phyloP scores from a whole-genome alignment of 306 rosid genomes.

The Cicer judaicum region DNA sequence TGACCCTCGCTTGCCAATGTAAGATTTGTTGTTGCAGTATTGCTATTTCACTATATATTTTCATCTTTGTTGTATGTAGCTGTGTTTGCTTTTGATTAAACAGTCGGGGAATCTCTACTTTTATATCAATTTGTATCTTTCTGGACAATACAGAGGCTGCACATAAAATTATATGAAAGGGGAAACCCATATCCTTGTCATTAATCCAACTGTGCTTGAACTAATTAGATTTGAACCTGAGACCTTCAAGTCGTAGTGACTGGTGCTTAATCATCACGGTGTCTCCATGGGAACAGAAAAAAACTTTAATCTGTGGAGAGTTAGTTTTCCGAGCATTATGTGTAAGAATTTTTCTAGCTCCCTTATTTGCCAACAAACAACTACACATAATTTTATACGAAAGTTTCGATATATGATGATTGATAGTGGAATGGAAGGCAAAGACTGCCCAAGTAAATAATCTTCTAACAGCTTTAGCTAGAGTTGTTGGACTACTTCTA shows the following conservation, averaged over 20 bases:
- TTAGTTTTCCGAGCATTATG: not conserved
- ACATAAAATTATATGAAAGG: conserved; percentile 23
- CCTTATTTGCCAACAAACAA: not conserved
- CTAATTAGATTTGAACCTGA: conserved; percentile 17
- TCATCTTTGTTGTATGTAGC: conserved; percentile 1
- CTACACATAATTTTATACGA: not conserved
- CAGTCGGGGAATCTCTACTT: conserved; percentile 1
- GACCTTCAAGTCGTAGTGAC: not conserved
- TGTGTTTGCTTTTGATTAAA: conserved; percentile 1
- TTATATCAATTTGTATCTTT: conserved; percentile 26
- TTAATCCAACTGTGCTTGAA: not conserved
- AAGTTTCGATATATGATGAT: conserved; percentile 1
- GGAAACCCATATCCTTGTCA: conserved; percentile 26
- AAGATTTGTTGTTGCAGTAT: conserved; percentile 40
- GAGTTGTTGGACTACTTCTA: not conserved
- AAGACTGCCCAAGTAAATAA: not conserved
- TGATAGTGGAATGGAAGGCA: not conserved
- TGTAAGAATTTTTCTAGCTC: not conserved
- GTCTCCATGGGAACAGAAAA: conserved; percentile 25
- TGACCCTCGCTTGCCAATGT: conserved; percentile 52
- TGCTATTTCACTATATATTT: not conserved
- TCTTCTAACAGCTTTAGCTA: not conserved
- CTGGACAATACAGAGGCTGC: conserved; percentile 12
- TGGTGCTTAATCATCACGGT: not conserved
- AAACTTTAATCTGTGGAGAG: conserved; percentile 11